Base-by-base conservation (phyloP, 78 protist species). In the Dictyostelium citrinum region DNA sequence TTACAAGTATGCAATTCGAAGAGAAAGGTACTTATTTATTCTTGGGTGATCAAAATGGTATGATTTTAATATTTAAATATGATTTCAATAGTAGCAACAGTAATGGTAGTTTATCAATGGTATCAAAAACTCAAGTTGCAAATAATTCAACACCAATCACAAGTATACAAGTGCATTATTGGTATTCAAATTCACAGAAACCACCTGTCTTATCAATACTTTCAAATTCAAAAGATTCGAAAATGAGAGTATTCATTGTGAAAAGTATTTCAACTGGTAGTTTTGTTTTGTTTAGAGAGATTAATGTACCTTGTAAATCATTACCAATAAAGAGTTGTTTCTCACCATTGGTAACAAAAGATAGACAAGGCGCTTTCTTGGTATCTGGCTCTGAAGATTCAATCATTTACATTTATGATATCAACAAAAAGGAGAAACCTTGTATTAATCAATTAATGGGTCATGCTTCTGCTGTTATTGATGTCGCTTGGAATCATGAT, bases 1-100 rank as follows among this genome's bases (percentile, higher is more conserved):
- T 86, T 16, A 46, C 79, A 7, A 33, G 78, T n/a, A 86, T 86
- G 93, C 78, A 86, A 43, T 86, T 86, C 20, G 93, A 86, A 60
- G 72, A 68, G 20, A 76, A 78, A 67, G 93, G 93, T 24, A 67
- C 45, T 33, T 86, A 86, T 67, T 60, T 86, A 46, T 86, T 86
- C 29, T 20, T 61, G 3, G 93, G 84, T 49, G 93, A 86, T 24
- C 49, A 16, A 22, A 78, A 33, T 35, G 93, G 93, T 39, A 41
- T 41, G 8, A 27, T 78, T 9, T 86, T 46, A 2, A 78, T 45
- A 60, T 86, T 43, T 45, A 86, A 31, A 67, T 77, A 43, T 67
- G 81, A 51, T 29, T 16, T 49, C 5, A 49, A 16, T 49, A 49
- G 58, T 49, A 16, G 60, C 16, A 6, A n/a, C 16, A 1, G 60